Evolutionary conservation across 768 basidiomycete species (phyloP).

Genomic region (Psilocybe tampanensis): DNA sequence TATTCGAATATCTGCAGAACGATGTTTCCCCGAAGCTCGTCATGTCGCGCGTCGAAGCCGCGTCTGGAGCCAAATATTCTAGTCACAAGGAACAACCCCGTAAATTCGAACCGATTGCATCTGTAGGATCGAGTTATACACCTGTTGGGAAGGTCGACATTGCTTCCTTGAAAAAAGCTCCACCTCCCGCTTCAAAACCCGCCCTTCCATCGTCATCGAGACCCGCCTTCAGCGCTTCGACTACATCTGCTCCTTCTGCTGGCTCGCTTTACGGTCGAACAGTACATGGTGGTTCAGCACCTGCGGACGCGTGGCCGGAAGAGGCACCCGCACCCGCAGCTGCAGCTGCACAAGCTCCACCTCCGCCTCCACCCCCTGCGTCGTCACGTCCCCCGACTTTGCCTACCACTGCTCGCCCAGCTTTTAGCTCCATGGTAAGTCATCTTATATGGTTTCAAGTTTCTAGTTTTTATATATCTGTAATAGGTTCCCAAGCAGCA

Average conservation of each 20-base stretch:
- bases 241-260: conserved; percentile 37
- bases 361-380: conserved; percentile 44
- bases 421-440: conserved; percentile 32
- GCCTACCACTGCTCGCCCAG: conserved; percentile 33
- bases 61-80: conserved; percentile 90
- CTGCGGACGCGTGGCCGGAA: conserved; percentile 63
- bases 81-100: conserved; percentile 77
- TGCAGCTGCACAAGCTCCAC: conserved; percentile 33
- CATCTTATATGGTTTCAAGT: background rate
- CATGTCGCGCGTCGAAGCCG: conserved; percentile 84
- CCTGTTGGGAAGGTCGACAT: conserved; percentile 81
- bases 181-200: conserved; percentile 38
- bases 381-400: conserved; percentile 51
- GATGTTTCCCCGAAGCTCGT: conserved; percentile 83
- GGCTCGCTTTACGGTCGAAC: conserved; percentile 45
- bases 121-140: conserved; percentile 76
- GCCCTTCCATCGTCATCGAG: conserved; percentile 44
- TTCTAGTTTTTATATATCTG: background rate
- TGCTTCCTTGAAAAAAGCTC: conserved; percentile 51
- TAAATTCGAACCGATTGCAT: conserved; percentile 77
- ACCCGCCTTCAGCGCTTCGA: conserved; percentile 47
- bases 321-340: conserved; percentile 43
- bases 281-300: conserved; percentile 40
- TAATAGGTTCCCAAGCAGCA: conserved; percentile 18
- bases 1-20: conserved; percentile 43